phyloP scores from a whole-genome alignment of 768 basidiomycete species.

The Fomitopsis pulvina region DNA sequence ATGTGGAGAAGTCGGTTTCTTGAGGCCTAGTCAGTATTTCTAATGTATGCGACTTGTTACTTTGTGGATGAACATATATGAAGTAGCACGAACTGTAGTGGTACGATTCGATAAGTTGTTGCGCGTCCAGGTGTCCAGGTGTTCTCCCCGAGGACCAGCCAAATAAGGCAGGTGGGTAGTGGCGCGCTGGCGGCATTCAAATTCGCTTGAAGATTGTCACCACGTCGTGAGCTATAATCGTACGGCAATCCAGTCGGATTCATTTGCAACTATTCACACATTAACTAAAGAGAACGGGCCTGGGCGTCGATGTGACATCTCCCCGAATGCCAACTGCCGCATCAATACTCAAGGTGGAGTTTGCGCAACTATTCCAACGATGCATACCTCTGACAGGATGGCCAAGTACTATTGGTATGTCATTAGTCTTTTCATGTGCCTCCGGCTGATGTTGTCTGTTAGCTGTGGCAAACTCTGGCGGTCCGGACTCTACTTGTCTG shows the following conservation, averaged over 20 bases:
- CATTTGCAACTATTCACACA: too few relatives aligned
- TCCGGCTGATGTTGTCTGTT: not conserved
- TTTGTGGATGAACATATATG: not conserved
- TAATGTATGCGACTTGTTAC: not conserved
- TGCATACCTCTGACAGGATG: conserved; percentile 47
- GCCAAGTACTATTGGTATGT: conserved; percentile 39
- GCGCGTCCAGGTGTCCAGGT: too few relatives aligned
- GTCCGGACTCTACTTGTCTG: conserved; percentile 77
- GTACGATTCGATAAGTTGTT: too few relatives aligned
- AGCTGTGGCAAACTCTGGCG: conserved; percentile 79
- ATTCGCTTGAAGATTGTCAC: too few relatives aligned
- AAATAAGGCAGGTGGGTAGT: too few relatives aligned
- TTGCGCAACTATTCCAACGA: conserved; percentile 37
- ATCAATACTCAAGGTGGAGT: conserved; percentile 43
- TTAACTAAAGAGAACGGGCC: not conserved
- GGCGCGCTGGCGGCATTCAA: too few relatives aligned
- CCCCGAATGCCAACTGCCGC: not conserved
- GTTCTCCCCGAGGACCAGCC: too few relatives aligned
- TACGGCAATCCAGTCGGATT: too few relatives aligned
- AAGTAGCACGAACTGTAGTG: not conserved
- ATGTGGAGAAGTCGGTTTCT: too few relatives aligned
- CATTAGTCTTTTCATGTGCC: not conserved
- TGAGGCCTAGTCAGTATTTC: too few relatives aligned
- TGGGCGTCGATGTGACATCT: too few relatives aligned
- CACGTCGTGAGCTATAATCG: too few relatives aligned